Base-by-base conservation (phyloP, 169 alveolate species). In the Ichthyophthirius multifiliis region DNA sequence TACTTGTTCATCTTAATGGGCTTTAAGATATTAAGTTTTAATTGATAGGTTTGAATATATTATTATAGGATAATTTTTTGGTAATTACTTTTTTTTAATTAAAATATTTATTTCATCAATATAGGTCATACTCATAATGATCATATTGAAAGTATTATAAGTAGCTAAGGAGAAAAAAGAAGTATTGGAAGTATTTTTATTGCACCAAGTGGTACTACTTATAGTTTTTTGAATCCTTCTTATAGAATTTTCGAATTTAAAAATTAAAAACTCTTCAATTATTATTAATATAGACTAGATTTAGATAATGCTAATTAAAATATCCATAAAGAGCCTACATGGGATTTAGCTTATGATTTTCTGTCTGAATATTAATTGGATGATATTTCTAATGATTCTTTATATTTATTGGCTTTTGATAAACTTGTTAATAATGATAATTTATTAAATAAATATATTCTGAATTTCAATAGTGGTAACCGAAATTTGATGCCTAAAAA, bases 171-270 rank as follows among this genome's bases (percentile, higher is more conserved):
- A 64, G 77, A 78, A 63, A 64, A 75, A 34, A 78, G 84, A 65
- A 64, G 41, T 37, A 47, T 78, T 31, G 65, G 48, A 13, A 78
- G 78, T 1, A 23, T 65, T 27, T 78, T 78, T 43, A 65, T 78
- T 43, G 84, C 78, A 6, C 84, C 84, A 10, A 63, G 78, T 16
- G 84, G 84, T 7, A 78, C 84, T 5, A 78, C 84, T 37, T 65
- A 55, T 44, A 30, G 71, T 16, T 78, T 64, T 43, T 78, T 64
- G 34, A 63, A 65, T 44, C 84, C 84, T 13, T 78, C 84, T 1
- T 78, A 63, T 43, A 78, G 84, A 78, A 63, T 78, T 32, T 65
- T 65, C 34, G 47, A 65, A 39, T 64, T 55, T 31, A 41, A 78
- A 20, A 43, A 78, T 65, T 48, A 78, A n/a, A 2, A 65, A 67